phyloP scores from a whole-genome alignment of 768 basidiomycete genomes.

The Boletus sensibilis region DNA sequence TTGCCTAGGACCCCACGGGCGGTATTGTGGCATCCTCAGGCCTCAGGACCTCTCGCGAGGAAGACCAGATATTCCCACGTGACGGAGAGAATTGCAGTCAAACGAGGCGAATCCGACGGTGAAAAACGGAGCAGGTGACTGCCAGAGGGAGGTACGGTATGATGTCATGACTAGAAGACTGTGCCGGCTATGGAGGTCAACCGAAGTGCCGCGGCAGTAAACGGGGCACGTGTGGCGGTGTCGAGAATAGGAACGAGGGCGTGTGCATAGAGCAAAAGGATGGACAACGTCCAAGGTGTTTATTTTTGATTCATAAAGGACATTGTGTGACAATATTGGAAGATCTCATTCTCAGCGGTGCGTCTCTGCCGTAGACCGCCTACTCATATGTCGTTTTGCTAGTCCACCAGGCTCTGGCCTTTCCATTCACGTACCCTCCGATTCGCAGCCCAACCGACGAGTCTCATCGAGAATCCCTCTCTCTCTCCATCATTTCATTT shows the following conservation, averaged over 20 bases:
- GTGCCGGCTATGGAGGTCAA: constrained; percentile 2
- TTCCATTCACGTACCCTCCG: constrained; percentile 9
- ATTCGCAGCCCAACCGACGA: constrained; percentile 9
- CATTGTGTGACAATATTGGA: background rate
- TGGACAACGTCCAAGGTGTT: background rate
- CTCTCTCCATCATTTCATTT: background rate
- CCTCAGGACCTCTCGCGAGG: background rate
- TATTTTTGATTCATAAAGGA: background rate
- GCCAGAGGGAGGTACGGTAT: background rate
- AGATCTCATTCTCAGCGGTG: background rate
- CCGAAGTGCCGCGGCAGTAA: background rate
- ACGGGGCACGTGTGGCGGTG: background rate
- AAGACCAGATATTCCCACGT: background rate
- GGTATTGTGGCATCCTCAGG: too few species aligned
- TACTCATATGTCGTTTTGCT: background rate
- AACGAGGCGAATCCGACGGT: background rate
- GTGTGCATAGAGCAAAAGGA: too few species aligned
- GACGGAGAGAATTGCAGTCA: too few species aligned
- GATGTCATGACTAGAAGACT: background rate
- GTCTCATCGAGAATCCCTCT: constrained; percentile 12
- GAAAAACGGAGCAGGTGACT: background rate
- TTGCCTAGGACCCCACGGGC: background rate
- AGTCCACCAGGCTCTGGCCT: background rate
- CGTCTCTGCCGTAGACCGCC: background rate
- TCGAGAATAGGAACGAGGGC: background rate